Base-by-base conservation (phyloP, 306 rosid genomes). In the Pyrus pyrifolia region DNA sequence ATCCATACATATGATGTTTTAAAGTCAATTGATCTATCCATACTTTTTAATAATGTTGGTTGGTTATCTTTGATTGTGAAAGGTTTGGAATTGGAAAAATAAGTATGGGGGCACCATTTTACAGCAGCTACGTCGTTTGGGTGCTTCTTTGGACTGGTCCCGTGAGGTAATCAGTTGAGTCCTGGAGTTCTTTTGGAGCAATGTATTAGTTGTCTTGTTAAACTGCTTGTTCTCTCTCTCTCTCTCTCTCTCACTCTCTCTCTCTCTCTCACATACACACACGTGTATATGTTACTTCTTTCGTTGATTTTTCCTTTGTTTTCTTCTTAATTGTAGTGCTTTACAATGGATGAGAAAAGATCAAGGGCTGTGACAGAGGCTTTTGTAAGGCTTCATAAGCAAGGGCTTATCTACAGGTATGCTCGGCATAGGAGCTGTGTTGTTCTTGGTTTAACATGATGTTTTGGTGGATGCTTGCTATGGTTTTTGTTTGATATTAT, bases 1-100 rank as follows among this genome's bases (percentile, higher is more conserved):
- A 51, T 58, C 67, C 70, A 33, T 60, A 52, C n/a, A 64, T 22
- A 68, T 46, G 12, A 63, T 61, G 53, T 65, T 71, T 18, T 64
- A 44, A 60, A 59, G 27, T 51, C 58, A 22, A 58, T 52, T 11
- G 60, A 17, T 79, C 61, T 59, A 51, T 63, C 79, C 66, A 31
- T 35, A 67, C 61, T 14, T 78, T 18, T 68, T 61, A 35, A 73
- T 62, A 46, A 40, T 70, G 61, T 76, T 76, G 58, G 51, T 30
- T 70, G 85, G 27, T 79, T 46, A 38, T 7, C 9, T 38, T 38
- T 38, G 42, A 38, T 38, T 6, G 6, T 76, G 27, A 85, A 80
- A 95, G 98, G 98, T 95, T 30, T 95, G 97, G 98, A 83, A 92
- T 21, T 95, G 98, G 98, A 95, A 89, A 87, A 70, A 89, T 74